These are phyloP conservation scores for Leccinum obscurum DNA, from an alignment of 768 basidiomycete species.

Conservation along the genomic window DNA sequence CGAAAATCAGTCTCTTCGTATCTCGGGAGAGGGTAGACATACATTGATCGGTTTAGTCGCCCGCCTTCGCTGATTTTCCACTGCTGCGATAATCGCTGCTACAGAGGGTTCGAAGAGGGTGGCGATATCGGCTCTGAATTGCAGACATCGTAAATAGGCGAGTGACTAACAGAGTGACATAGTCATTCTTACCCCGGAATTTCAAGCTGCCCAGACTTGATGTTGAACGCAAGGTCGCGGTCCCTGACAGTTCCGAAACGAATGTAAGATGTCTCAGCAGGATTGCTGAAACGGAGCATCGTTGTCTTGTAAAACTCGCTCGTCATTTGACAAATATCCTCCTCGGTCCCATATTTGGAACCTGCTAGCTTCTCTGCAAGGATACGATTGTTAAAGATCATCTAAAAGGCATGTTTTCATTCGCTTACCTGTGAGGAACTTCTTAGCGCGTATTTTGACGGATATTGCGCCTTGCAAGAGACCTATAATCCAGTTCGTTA, in stretches of 20 bases:
- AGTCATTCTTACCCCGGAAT: too few species aligned
- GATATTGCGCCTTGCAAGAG: slow-evolving; percentile 52
- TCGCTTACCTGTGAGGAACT: slow-evolving; percentile 39
- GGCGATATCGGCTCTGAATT: too few species aligned
- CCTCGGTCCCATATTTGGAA: slow-evolving; percentile 39
- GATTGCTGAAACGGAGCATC: slow-evolving; percentile 44
- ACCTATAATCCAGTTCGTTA: slow-evolving; percentile 33
- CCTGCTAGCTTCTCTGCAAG: slow-evolving; percentile 39
- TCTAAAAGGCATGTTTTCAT: not conserved
- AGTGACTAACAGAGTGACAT: too few species aligned
- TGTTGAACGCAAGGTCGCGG: too few species aligned
- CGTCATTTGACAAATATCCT: slow-evolving; percentile 44
- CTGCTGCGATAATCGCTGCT: too few species aligned
- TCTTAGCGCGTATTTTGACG: slow-evolving; percentile 44
- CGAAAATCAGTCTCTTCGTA: too few species aligned
- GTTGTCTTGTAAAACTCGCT: slow-evolving; percentile 47
- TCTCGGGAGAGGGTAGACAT: too few species aligned
- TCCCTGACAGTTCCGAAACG: slow-evolving; percentile 42
- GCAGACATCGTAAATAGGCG: too few species aligned
- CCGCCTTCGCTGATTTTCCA: too few species aligned
- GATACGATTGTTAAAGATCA: not conserved
- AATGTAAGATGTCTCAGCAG: slow-evolving; percentile 43
- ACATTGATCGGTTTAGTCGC: too few species aligned
- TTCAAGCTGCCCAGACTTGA: too few species aligned
- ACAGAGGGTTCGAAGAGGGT: too few species aligned